Percentiles rank a stretch among this genome's conserved stretches.
Conservation (phyloP, 83 land plant genomes). For the Picea abies region DNA sequence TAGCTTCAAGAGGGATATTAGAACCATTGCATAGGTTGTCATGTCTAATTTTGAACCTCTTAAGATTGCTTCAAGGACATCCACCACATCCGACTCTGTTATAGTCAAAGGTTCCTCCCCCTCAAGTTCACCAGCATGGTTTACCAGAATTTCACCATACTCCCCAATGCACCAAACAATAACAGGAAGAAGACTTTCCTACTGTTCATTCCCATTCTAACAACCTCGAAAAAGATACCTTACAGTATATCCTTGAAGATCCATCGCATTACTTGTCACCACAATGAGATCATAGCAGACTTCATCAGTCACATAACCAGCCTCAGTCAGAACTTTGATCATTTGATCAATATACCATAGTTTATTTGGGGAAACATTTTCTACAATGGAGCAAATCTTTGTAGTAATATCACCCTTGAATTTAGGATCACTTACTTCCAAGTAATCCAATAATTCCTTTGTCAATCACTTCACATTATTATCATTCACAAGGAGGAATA, state of each 20-base stretch:
- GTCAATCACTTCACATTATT: constrained; percentile 91
- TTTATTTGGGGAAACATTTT: constrained; percentile 41
- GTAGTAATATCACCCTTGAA: constrained; percentile 92
- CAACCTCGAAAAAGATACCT: constrained; percentile 78
- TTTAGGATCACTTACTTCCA: constrained; percentile 94
- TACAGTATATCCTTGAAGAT: constrained; percentile 94
- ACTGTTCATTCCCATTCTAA: constrained; percentile 69
- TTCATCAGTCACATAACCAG: constrained; percentile 94
- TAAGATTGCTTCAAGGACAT: constrained; percentile 72
- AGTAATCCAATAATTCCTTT: constrained; percentile 90
- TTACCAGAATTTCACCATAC: constrained; percentile 96
- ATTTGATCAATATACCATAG: too few relatives aligned
- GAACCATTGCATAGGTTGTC: constrained; percentile 74
- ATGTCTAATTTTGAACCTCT: constrained; percentile 58
- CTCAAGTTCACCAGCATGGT: constrained; percentile 74
- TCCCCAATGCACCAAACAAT: constrained; percentile 99
- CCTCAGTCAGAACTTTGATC: constrained; percentile 35
- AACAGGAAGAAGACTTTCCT: constrained; percentile 94
- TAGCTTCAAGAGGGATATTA: constrained; percentile 18
- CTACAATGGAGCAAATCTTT: constrained; percentile 94
- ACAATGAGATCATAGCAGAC: constrained; percentile 86
- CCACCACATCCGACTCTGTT: constrained; percentile 92
- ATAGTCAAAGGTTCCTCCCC: constrained; percentile 93
- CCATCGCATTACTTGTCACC: constrained; percentile 86
- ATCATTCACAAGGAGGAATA: constrained; percentile 87